Base-by-base conservation (phyloP, 768 basidiomycete genomes). In the Termitomyces bulborhizus region DNA sequence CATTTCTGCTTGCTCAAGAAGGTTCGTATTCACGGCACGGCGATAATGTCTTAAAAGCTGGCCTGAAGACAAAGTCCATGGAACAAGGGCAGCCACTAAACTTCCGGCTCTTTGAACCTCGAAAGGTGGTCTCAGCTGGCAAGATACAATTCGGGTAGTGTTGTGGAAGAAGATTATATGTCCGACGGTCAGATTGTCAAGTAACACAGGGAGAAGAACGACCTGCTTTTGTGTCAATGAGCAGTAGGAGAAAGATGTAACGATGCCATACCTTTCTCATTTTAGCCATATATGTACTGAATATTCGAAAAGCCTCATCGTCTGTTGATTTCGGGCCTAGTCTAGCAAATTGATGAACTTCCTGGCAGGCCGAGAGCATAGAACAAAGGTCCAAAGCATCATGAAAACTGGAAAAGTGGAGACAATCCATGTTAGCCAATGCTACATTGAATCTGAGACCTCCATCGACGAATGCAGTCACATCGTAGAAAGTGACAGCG, bases 121-220 rank as follows among this genome's bases (percentile, higher is more conserved):
- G 1, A 43, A 13, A 1, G 77, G 79, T 2, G 83, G 74, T 40
- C 71, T 70, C 45, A 83, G 69, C 13, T 68, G 62, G 4, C 63
- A 66, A 46, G 64, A 63, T n/a, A 82, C 66, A 4, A 67, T 53
- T 2, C 63, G 51, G 40, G 73, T 67, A 6, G 63, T 60, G 15
- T 71, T 64, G 21, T 81, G 74, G 59, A 84, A 80, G n/a, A 89
- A 60, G n/a, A 88, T 40, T 32, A 86, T 71, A 36, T 81, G 64
- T 7, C 80, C 87, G 13, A 76, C 73, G 46, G 79, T 67, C 36
- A 69, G 66, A 26, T 68, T 69, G 57, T 85, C 81, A 45, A 84
- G 65, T 42, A 63, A 65, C 0, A 82, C 61, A 26, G 81, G 76
- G 11, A 80, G 66, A 49, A 78, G 68, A 44, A 79, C 74, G 54